Evolutionary conservation across 2,329 filamentous ascomycete species (phyloP), one percentile per base, ranked within the genome.

Genomic region (Colletotrichum acutatum): DNA sequence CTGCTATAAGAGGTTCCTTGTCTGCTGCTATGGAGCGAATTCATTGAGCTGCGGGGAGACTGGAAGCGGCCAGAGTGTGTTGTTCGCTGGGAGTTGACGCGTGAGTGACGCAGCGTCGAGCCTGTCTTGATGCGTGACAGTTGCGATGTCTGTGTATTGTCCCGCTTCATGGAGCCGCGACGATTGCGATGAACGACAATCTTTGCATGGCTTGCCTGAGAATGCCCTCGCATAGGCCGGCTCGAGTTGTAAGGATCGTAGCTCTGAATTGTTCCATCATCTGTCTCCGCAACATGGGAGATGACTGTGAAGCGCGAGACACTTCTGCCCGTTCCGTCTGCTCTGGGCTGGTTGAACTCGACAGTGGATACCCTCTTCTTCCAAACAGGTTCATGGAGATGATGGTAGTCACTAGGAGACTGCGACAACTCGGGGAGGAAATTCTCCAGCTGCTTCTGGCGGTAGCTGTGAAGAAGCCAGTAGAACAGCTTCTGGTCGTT

Each of bases 401-500:
- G 95, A 78, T 98, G 96, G 77, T 97, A 97, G 79, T 98, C 96
- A 82, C 95, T 98, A 68, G 92, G 89, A 0, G 96, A 98, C 79
- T 97, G 93, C n/a, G 90, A 90, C 68, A 98, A 85, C 26, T 93
- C 90, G 34, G 92, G 91, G 72, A 93, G 93, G 79, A 97, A 98
- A 79, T 98, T 94, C 80, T 98, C 95, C 1, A 97, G 83, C 76
- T 97, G 92, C 74, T 94, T 91, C 75, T 97, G 92, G 57, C 94
- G 90, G 80, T 98, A 97, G 80, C 92, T 93, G 75, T 93, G 84
- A 8, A 99, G 88, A 24, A 97, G 89, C 82, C 91, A 93, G 82
- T 98, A 99, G 82, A 98, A 98, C 76, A 96, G 89, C 79, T 98
- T 97, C 80, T 98, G 95, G 68, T 98, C 94, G 75, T 97, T 98